Conservation (phyloP, 805 yeast genomes). For the Metschnikowia similis region DNA sequence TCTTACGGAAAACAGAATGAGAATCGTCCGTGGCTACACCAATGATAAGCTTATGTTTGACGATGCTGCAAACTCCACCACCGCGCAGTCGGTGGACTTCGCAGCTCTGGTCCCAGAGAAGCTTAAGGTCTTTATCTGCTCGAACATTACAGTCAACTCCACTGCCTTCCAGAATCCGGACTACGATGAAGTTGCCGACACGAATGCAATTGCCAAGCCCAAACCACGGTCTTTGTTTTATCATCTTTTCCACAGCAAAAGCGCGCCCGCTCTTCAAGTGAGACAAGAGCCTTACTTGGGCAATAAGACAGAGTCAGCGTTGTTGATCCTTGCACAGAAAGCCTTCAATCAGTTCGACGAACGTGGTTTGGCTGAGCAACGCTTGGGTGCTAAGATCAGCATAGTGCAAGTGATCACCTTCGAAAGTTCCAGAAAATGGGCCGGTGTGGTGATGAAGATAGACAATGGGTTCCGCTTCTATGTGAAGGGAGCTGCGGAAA, state of each 20-base stretch:
- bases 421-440: constrained; percentile 91
- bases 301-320: constrained; percentile 91
- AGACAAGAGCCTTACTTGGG: constrained; percentile 68
- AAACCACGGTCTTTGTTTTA: constrained; percentile 24
- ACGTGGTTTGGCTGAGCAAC: constrained; percentile 41
- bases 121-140: constrained; percentile 26
- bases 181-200: constrained; percentile 30
- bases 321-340: constrained; percentile 62
- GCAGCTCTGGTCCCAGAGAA: constrained; percentile 18
- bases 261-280: constrained; percentile 8
- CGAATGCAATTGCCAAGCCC: constrained; percentile 26
- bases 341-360: constrained; percentile 45
- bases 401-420: constrained; percentile 79
- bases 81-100: constrained; percentile 24
- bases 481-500: constrained; percentile 94
- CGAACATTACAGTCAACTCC: constrained; percentile 73
- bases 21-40: constrained; percentile 68
- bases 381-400: constrained; percentile 20
- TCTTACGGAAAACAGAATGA: constrained; percentile 89
- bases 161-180: constrained; percentile 82
- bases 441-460: constrained; percentile 64
- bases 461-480: constrained; percentile 54
- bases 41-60: constrained; percentile 40
- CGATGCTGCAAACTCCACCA: constrained; percentile 22
- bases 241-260: constrained; percentile 20